phyloP scores from a whole-genome alignment of 306 rosid species.

The Inga leiocalycina region DNA sequence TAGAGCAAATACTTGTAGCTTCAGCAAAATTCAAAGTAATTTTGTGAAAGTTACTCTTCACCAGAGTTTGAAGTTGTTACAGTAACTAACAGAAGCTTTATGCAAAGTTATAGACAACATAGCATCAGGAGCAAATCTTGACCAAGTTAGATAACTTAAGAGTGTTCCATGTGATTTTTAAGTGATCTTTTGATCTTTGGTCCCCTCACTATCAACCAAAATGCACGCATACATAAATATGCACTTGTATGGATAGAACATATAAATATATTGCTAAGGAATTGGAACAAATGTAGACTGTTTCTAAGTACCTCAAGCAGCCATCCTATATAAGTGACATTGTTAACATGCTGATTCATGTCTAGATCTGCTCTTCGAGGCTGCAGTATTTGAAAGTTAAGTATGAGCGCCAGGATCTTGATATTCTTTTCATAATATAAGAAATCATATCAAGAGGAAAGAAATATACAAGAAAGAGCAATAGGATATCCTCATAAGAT shows the following conservation, averaged over 20 bases:
- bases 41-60: not conserved
- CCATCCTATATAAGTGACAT: slow-evolving; percentile 95
- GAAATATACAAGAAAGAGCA: not conserved
- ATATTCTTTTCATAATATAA: not conserved
- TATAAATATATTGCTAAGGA: not conserved
- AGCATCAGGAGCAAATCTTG: not conserved
- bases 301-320: slow-evolving; percentile 78
- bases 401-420: slow-evolving; percentile 39
- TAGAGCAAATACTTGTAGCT: not conserved
- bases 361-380: slow-evolving; percentile 96
- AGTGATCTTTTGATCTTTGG: not conserved
- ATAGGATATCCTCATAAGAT: slow-evolving; percentile 1
- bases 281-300: slow-evolving; percentile 24
- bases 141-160: not conserved
- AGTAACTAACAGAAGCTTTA: not conserved
- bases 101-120: not conserved
- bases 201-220: not conserved
- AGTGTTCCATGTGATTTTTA: not conserved
- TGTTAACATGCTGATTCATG: slow-evolving; percentile 97
- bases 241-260: not conserved
- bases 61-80: not conserved
- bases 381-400: slow-evolving; percentile 51
- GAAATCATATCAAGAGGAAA: not conserved
- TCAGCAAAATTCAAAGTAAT: not conserved
- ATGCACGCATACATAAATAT: not conserved